phyloP scores from a whole-genome alignment of 164 flowering plant species.

The Sextonia rubra region DNA sequence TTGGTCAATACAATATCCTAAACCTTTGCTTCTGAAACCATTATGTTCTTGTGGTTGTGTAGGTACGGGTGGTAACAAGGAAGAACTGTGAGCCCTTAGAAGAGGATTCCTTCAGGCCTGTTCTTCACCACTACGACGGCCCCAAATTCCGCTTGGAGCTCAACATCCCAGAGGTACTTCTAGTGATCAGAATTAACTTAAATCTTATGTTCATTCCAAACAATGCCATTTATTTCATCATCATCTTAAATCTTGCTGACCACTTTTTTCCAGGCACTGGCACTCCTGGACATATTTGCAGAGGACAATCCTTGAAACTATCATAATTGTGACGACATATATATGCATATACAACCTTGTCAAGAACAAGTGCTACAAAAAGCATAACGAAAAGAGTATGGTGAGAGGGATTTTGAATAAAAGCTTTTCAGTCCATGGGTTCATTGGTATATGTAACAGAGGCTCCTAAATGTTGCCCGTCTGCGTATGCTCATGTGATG shows the following conservation, averaged over 20 bases:
- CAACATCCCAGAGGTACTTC: conserved; percentile 75
- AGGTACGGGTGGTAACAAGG: conserved; percentile 69
- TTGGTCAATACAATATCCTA: too few relatives aligned
- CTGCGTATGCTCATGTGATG: too few relatives aligned
- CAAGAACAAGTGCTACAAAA: neutral
- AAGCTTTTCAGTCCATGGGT: too few relatives aligned
- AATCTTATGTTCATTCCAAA: too few relatives aligned
- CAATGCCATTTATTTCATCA: neutral
- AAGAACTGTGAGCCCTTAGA: conserved; percentile 70
- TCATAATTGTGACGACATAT: neutral
- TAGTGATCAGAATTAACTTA: too few relatives aligned
- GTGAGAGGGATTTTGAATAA: neutral
- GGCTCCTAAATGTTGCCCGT: too few relatives aligned
- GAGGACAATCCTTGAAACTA: neutral
- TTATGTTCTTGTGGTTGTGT: neutral
- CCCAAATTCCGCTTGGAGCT: conserved; percentile 88
- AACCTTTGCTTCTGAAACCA: too few relatives aligned
- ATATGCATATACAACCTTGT: neutral
- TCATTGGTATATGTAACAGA: too few relatives aligned
- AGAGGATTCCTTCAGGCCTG: conserved; percentile 81
- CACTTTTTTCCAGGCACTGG: neutral
- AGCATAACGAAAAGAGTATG: neutral
- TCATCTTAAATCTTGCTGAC: too few relatives aligned
- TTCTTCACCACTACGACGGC: conserved; percentile 45
- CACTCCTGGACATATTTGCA: neutral